Percentiles rank a stretch among this genome's conserved stretches.
These are phyloP conservation scores for maize (Zea mays) DNA, from an alignment of 176 grass and related monocot species.

Conservation along the genomic window DNA sequence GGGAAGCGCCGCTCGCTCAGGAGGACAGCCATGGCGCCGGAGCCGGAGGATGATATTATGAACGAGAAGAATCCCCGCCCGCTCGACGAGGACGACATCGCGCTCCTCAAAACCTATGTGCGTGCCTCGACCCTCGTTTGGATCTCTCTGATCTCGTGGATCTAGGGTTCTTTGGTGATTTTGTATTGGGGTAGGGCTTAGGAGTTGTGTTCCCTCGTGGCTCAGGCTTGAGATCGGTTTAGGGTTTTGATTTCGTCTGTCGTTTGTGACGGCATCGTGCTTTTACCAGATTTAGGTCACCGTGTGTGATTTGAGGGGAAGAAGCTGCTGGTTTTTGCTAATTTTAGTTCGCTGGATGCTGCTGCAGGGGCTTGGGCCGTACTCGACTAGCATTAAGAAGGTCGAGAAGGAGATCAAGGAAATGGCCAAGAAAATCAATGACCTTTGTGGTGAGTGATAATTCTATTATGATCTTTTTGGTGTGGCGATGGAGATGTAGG, in stretches of 20 bases:
- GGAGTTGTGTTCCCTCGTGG: not conserved
- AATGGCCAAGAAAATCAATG: slow-evolving; percentile 81
- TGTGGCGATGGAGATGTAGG: too few species aligned
- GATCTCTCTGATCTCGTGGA: slow-evolving; percentile 17
- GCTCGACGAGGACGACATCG: slow-evolving; percentile 89
- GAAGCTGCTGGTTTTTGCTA: not conserved
- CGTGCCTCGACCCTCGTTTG: not conserved
- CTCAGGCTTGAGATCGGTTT: not conserved
- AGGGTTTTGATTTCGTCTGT: slow-evolving; percentile 19
- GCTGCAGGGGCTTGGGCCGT: slow-evolving; percentile 79
- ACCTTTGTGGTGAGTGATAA: slow-evolving; percentile 58
- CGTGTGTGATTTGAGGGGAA: not conserved
- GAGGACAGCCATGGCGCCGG: slow-evolving; percentile 61
- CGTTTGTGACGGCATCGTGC: too few species aligned
- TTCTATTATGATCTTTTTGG: not conserved
- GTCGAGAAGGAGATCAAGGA: slow-evolving; percentile 96
- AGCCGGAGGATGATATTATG: slow-evolving; percentile 67
- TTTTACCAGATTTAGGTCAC: not conserved
- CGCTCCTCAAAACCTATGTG: slow-evolving; percentile 83
- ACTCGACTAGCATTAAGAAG: slow-evolving; percentile 84
- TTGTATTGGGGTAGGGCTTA: not conserved
- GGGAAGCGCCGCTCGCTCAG: not conserved
- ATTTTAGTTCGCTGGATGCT: slow-evolving; percentile 11
- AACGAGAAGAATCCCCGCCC: slow-evolving; percentile 74
- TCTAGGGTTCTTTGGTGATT: not conserved